These are phyloP conservation scores for Acanthamoeba royreba DNA, from an alignment of 208 protist species.

Conservation along the genomic window DNA sequence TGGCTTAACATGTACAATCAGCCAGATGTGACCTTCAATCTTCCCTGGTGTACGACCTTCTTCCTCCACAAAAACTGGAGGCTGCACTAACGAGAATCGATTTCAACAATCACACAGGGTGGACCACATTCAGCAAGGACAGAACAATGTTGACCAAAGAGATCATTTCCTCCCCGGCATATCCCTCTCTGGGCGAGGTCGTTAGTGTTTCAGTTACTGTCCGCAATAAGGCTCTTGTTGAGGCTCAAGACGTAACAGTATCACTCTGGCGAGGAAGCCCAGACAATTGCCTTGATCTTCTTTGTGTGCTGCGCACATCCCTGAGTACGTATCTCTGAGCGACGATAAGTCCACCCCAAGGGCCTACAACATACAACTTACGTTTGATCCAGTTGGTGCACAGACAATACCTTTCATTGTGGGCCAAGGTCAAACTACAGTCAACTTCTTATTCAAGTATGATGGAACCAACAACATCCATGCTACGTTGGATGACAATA, in stretches of 20 bases:
- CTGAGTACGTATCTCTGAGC: no score
- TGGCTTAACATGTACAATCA: not conserved
- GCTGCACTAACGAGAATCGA: no score
- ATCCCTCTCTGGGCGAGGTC: not conserved
- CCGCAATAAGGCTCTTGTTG: not conserved
- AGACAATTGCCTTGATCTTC: not conserved
- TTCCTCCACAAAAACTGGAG: no score
- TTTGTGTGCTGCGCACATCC: not conserved
- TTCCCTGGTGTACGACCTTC: not conserved
- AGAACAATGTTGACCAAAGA: not conserved
- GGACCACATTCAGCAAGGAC: not conserved
- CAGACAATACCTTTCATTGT: not conserved
- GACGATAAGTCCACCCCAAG: no score
- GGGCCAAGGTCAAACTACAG: not conserved
- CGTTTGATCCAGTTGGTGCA: not conserved
- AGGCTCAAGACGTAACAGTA: not conserved
- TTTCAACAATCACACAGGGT: no score
- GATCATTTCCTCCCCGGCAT: not conserved
- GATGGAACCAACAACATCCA: not conserved
- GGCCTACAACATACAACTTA: no score
- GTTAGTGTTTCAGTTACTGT: not conserved
- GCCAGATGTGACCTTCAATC: not conserved
- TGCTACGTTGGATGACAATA: not conserved
- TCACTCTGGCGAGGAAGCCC: not conserved
- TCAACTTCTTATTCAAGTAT: not conserved